A percentile compares a stretch with the other conserved stretches of the same genome.
These are phyloP conservation scores for Coriolopsis trogii DNA, from an alignment of 1,284 basidiomycete species.

Conservation along the genomic window DNA sequence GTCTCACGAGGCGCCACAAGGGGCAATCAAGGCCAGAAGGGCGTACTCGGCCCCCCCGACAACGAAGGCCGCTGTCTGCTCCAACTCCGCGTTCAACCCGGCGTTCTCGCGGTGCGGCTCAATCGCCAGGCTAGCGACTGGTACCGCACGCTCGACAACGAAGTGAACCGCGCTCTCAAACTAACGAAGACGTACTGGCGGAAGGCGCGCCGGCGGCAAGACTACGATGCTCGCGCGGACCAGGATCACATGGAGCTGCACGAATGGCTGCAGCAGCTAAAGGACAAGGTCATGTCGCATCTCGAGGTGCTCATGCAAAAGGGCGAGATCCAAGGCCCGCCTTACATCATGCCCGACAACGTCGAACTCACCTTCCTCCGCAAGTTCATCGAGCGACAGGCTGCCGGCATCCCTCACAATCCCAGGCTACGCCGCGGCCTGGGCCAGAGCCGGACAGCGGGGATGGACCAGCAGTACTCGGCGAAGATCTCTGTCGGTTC, in stretches of 20 bases:
- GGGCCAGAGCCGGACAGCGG: conserved; percentile 25
- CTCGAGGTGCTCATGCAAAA: conserved; percentile 82
- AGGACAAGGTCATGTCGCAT: conserved; percentile 85
- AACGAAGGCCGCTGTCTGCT: conserved; percentile 68
- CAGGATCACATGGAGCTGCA: conserved; percentile 86
- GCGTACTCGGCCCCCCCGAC: conserved; percentile 68
- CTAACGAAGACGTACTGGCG: conserved; percentile 83
- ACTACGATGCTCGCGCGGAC: conserved; percentile 79
- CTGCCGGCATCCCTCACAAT: conserved; percentile 71
- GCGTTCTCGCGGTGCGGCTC: conserved; percentile 71
- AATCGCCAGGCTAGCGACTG: conserved; percentile 77
- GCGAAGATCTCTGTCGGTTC: conserved; percentile 25
- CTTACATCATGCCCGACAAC: conserved; percentile 77
- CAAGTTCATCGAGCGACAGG: conserved; percentile 78
- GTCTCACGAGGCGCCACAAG: conserved; percentile 81
- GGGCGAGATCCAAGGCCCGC: conserved; percentile 79
- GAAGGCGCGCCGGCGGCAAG: conserved; percentile 73
- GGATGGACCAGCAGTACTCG: conserved; percentile 25
- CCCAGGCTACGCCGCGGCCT: conserved; percentile 62
- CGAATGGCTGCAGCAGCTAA: conserved; percentile 81
- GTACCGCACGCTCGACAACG: conserved; percentile 73
- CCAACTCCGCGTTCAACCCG: conserved; percentile 78
- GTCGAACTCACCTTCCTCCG: conserved; percentile 74
- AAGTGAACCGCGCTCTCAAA: conserved; percentile 77
- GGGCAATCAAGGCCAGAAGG: conserved; percentile 82